Evolutionary conservation across 345 rosid species (phyloP).

Genomic region (Lepidium sativum): DNA sequence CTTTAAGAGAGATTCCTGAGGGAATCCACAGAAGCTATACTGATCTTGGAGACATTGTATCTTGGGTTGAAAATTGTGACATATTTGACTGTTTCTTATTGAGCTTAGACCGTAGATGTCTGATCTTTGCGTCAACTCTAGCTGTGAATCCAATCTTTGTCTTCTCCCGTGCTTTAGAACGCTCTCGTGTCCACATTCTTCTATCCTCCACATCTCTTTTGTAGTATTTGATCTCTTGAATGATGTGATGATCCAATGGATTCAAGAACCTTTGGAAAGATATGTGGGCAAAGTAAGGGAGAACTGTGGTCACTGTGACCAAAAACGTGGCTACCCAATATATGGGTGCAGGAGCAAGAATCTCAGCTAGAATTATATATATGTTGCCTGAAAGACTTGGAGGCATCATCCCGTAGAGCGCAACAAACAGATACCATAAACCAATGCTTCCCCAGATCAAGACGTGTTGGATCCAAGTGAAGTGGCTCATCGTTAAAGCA

Average conservation of each 20-base stretch:
- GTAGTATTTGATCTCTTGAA: constrained; percentile 87
- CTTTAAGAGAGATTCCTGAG: background rate
- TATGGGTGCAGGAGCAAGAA: constrained; percentile 73
- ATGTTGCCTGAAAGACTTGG: constrained; percentile 59
- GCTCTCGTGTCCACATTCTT: constrained; percentile 82
- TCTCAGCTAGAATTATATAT: constrained; percentile 57
- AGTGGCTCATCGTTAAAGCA: constrained; percentile 86
- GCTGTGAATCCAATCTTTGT: constrained; percentile 96
- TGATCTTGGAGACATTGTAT: constrained; percentile 34
- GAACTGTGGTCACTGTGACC: constrained; percentile 55
- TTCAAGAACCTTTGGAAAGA: constrained; percentile 68
- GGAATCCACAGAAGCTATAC: background rate
- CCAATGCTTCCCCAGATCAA: constrained; percentile 84
- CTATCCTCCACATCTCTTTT: constrained; percentile 72
- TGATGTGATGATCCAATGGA: constrained; percentile 90
- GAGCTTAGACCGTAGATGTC: constrained; percentile 61
- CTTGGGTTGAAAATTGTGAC: constrained; percentile 23
- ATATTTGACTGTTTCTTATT: constrained; percentile 52
- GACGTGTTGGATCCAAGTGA: constrained; percentile 94
- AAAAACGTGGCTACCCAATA: constrained; percentile 65
- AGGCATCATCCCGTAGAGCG: constrained; percentile 63
- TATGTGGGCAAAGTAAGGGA: constrained; percentile 59
- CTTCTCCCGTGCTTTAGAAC: constrained; percentile 76
- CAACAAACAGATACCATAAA: constrained; percentile 70
- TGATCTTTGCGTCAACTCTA: constrained; percentile 89